Evolutionary conservation across 371 early-diverging fungal species (phyloP), one percentile per base, ranked within the genome.

Genomic region (Aphelidium insulamus): DNA sequence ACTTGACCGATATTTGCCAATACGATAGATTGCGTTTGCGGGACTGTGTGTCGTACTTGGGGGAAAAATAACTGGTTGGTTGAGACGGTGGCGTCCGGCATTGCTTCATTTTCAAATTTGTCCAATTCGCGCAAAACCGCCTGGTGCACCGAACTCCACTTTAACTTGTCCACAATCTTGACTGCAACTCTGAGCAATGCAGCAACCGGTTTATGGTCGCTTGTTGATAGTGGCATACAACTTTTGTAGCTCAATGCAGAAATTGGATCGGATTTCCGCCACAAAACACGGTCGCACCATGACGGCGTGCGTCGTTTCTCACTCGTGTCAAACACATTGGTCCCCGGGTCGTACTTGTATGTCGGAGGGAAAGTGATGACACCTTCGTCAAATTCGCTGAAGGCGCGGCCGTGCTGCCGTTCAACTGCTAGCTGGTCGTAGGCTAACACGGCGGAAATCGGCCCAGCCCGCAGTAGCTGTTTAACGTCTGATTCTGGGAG

Each of bases 181-280:
- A 55, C 49, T 43, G 66, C 59, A 10, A 68, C 32, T 10, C 49
- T 49, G 37, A 87, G 65, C 1, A 62, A 28, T 0, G 80, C 78
- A 12, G 58, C 59, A 9, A 94, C 88, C 2, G 95, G 92, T 38
- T 86, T 87, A 54, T 94, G 95, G 45, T 94, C 95, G 31, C 84
- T 83, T 20, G 63, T 41, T 33, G 50, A 55, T 41, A 80, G 53
- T 4, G 57, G 62, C 72, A 61, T 72, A 22, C 60, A 64, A 28
- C 57, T 57, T 21, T 32, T 44, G 37, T 82, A 81, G 21, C 45
- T 54, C 32, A 2, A 72, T 44, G 32, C 52, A 55, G 19, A 46
- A 49, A 12, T 41, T 33, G 32, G 45, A 21, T 38, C 38, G 33
- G 57, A 49, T 40, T 70, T 57, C 47, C 75, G 66, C 78, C 83